Base-by-base conservation (phyloP, 768 basidiomycete genomes). In the Trametes cingulata region DNA sequence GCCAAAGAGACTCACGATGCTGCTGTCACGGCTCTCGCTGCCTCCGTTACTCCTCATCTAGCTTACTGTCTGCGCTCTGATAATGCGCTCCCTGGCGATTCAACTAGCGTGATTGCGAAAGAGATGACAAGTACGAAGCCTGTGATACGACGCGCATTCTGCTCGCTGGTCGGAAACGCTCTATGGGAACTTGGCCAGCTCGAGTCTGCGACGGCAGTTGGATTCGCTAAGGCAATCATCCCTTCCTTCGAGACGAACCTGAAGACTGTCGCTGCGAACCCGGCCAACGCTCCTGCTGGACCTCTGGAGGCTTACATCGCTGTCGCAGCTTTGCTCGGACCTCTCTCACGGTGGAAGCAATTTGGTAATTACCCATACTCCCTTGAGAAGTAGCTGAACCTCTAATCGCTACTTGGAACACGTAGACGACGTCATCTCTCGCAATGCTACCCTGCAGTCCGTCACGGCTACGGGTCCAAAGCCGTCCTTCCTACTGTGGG, bases 271-370 rank as follows among this genome's bases (percentile, higher is more conserved):
- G 74, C 83, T 7, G 73, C 77, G 15, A 89, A 86, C 68, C 83
- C 88, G 0, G 68, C 89, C 45, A 84, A 80, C 52, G 75, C 82
- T 0, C 71, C 80, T 42, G 82, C 80, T 0, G 89, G 89, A 0
- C 87, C 89, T n/a, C 69, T 91, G 41, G 95, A 97, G 67, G 94
- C 90, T 0, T 96, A 94, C 69, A 81, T 95, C 13, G 85, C 91
- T 1, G 70, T 86, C 22, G 82, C 91, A 1, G 73, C 86, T 2
- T 73, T 93, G 9, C 77, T 93, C 6, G 87, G 88, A 1, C 85
- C 87, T 0, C 68, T 89, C 41, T 67, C 79, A 20, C 74, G 72
- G 41, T 79, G 78, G 12, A 78, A 77, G 19, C 72, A 78, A 63
- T 84, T 85, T 58, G 81, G 87, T 90, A 73, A 37, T 78, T 77